A percentile compares a stretch with the other conserved stretches of the same genome.
Conservation (phyloP, 2,329 filamentous ascomycete genomes). For the Phialophora expanda region DNA sequence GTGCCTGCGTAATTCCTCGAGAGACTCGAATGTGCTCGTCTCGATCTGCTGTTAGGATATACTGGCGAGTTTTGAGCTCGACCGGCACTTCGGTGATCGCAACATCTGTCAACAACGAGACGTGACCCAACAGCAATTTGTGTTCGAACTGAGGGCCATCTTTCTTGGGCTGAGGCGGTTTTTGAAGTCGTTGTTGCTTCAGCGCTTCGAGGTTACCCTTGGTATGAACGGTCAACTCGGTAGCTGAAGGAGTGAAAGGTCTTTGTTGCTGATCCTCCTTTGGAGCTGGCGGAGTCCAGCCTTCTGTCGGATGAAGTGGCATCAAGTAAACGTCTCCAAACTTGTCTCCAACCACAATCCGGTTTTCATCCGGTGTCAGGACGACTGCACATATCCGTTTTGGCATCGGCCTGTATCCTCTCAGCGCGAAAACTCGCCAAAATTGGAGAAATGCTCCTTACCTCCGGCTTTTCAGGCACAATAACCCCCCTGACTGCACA, state of each 20-base stretch:
- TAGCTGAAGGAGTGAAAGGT: slow-evolving; percentile 59
- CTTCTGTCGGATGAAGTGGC: slow-evolving; percentile 64
- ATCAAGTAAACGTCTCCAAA: slow-evolving; percentile 95
- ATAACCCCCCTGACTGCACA: slow-evolving; percentile 60
- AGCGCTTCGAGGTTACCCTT: slow-evolving; percentile 64
- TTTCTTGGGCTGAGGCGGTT: slow-evolving; percentile 53
- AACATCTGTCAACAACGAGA: slow-evolving; percentile 89
- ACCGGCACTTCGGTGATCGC: slow-evolving; percentile 57
- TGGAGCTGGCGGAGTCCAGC: slow-evolving; percentile 47
- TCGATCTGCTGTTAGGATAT: slow-evolving; percentile 70
- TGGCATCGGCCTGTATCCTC: slow-evolving; percentile 71
- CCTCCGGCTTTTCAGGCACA: slow-evolving; percentile 75
- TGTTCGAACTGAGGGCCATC: slow-evolving; percentile 70
- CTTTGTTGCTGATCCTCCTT: slow-evolving; percentile 41
- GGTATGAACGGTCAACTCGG: slow-evolving; percentile 65
- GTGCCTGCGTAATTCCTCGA: slow-evolving; percentile 77
- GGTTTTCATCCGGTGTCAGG: slow-evolving; percentile 70
- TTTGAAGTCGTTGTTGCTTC: slow-evolving; percentile 58
- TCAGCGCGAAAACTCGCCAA: slow-evolving; percentile 39
- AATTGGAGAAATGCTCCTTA: slow-evolving; percentile 46
- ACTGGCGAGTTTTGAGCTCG: slow-evolving; percentile 53
- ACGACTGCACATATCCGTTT: slow-evolving; percentile 82
- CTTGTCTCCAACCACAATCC: slow-evolving; percentile 86
- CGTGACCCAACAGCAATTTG: slow-evolving; percentile 83
- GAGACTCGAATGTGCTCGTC: slow-evolving; percentile 90